Evolutionary conservation across 2,329 filamentous ascomycete species (phyloP).

Genomic region (Plenodomus lindquistii): DNA sequence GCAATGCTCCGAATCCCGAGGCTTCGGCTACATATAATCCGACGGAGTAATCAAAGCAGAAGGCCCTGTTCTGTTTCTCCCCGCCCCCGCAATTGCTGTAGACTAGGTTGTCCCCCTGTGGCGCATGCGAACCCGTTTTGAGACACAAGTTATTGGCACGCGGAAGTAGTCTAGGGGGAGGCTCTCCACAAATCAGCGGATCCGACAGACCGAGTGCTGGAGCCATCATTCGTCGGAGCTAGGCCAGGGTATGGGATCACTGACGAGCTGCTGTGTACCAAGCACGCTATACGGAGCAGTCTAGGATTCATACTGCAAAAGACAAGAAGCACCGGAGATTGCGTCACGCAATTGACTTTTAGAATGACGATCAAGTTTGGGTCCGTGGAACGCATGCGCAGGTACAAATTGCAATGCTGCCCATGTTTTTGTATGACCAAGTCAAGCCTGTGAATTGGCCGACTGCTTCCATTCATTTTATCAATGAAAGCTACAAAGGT

Average conservation of each 20-base stretch:
- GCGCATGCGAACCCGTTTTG: background rate
- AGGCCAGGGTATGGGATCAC: background rate
- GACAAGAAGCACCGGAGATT: background rate
- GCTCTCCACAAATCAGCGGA: background rate
- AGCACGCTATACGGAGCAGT: background rate
- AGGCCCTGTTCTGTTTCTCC: no score
- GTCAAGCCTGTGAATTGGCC: background rate
- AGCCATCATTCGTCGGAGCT: background rate
- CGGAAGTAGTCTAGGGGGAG: background rate
- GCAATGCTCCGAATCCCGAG: background rate
- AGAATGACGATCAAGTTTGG: slow-evolving; percentile 1
- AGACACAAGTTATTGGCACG: background rate
- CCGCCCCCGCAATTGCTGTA: background rate
- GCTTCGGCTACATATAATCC: background rate
- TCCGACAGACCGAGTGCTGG: background rate
- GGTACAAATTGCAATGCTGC: background rate
- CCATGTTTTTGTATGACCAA: background rate
- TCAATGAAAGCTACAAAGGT: slow-evolving; percentile 1
- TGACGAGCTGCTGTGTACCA: background rate
- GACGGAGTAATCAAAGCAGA: background rate
- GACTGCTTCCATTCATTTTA: background rate
- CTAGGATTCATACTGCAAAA: background rate
- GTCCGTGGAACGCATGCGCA: background rate
- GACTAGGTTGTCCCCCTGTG: background rate
- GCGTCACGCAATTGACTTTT: slow-evolving; percentile 9